Conservation (phyloP, 768 basidiomycete species). For the Sarcodon sp. region DNA sequence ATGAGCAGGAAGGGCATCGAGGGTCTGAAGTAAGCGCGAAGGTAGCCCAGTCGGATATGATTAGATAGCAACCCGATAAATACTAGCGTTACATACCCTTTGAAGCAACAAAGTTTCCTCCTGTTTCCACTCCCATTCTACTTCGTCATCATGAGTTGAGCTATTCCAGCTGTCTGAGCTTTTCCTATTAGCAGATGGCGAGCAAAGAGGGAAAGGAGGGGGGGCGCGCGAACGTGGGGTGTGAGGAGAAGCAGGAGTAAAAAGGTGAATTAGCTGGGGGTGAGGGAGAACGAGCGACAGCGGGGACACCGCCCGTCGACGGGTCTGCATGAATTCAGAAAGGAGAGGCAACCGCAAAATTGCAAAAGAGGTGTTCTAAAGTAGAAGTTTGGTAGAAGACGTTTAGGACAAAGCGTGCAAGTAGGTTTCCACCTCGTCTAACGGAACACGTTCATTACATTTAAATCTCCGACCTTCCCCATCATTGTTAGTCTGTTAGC, state of each 20-base stretch:
- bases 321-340: neutral
- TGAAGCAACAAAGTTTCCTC: slow-evolving; percentile 59
- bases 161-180: slow-evolving; percentile 82
- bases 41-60: neutral
- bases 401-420: too few relatives aligned
- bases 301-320: slow-evolving; percentile 25
- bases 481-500: too few relatives aligned
- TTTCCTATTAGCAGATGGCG: slow-evolving; percentile 35
- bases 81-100: slow-evolving; percentile 32
- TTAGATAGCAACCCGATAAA: slow-evolving; percentile 5
- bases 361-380: too few relatives aligned
- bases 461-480: too few relatives aligned
- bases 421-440: too few relatives aligned
- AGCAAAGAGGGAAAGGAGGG: slow-evolving; percentile 40
- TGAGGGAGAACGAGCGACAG: slow-evolving; percentile 53
- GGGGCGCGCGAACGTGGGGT: slow-evolving; percentile 36
- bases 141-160: slow-evolving; percentile 57
- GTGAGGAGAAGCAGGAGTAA: slow-evolving; percentile 42
- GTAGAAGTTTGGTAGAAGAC: too few relatives aligned
- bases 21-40: slow-evolving; percentile 34
- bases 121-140: slow-evolving; percentile 59
- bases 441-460: too few relatives aligned
- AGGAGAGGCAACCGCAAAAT: neutral
- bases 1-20: slow-evolving; percentile 73
- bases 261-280: slow-evolving; percentile 39